Percentiles rank a stretch among this genome's conserved stretches.
phyloP scores from a whole-genome alignment of 805 yeast genomes.

The Priceomyces melissophilus region DNA sequence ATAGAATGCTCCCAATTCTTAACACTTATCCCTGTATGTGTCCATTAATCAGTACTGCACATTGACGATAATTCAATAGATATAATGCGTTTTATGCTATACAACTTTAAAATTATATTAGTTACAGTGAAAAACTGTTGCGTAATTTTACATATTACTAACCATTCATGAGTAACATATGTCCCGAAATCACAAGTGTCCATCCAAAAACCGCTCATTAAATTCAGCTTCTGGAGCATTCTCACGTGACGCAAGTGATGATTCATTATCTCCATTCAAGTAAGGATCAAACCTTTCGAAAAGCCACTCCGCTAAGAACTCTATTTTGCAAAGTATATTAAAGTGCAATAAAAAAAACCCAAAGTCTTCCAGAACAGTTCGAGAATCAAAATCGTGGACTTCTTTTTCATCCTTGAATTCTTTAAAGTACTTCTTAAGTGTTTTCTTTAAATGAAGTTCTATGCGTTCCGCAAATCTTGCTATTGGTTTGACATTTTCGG shows the following conservation, averaged over 20 bases:
- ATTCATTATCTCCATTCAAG: conserved; percentile 9
- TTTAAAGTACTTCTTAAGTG: conserved; percentile 1
- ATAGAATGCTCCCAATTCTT: no score
- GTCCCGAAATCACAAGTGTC: conserved; percentile 16
- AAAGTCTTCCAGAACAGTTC: conserved; percentile 17
- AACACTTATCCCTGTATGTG: no score
- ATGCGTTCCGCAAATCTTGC: conserved; percentile 13
- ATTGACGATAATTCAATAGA: no score
- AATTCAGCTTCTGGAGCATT: conserved; percentile 22
- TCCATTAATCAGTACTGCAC: no score
- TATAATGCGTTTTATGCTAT: no score
- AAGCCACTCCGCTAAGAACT: conserved; percentile 24
- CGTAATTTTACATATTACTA: not conserved
- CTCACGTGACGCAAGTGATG: not conserved
- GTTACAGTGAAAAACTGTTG: not conserved
- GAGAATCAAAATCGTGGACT: conserved; percentile 3
- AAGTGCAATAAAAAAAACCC: conserved; percentile 24
- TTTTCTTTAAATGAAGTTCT: conserved; percentile 11
- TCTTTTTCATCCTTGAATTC: not conserved
- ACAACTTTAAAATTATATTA: no score
- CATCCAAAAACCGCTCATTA: conserved; percentile 27
- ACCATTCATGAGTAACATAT: not conserved
- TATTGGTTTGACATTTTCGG: conserved; percentile 10
- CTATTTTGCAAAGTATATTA: conserved; percentile 30
- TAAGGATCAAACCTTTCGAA: conserved; percentile 22